Evolutionary conservation across 108 stramenopile species (phyloP).

Genomic region (Schizochytrium sp.): DNA sequence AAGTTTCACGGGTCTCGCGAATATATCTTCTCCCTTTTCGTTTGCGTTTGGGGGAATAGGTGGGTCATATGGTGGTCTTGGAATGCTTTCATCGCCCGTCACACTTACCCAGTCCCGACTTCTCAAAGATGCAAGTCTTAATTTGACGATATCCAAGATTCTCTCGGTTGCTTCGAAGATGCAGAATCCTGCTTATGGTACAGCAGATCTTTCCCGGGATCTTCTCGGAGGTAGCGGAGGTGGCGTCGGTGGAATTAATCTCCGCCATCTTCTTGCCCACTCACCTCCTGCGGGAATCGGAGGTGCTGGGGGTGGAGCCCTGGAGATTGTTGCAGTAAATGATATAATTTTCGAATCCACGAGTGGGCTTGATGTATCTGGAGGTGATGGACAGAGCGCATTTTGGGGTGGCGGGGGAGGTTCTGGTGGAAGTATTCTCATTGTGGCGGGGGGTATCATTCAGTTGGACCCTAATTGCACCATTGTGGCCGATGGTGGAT

Average conservation of each 20-base stretch:
- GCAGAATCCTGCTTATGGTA: constrained; percentile 55
- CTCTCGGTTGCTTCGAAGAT: constrained; percentile 55
- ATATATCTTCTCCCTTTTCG: constrained; percentile 65
- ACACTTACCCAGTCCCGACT: neutral
- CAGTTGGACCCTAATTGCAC: constrained; percentile 66
- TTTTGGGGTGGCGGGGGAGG: constrained; percentile 84
- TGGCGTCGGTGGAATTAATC: constrained; percentile 64
- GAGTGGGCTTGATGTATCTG: constrained; percentile 76
- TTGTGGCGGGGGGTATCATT: constrained; percentile 80
- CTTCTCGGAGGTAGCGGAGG: constrained; percentile 75
- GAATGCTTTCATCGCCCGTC: neutral
- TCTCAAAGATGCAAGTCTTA: neutral
- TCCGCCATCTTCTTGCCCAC: constrained; percentile 2
- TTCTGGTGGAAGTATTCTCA: constrained; percentile 79
- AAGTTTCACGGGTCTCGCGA: constrained; percentile 3
- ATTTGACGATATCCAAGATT: neutral
- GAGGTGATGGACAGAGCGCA: constrained; percentile 75
- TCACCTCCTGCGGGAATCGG: constrained; percentile 80
- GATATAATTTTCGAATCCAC: constrained; percentile 77
- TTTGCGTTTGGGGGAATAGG: constrained; percentile 69
- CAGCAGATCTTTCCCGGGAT: constrained; percentile 40
- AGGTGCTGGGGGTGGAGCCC: constrained; percentile 90
- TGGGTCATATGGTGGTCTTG: constrained; percentile 65
- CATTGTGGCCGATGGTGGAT: constrained; percentile 78
- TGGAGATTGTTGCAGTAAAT: constrained; percentile 92